A percentile compares a stretch with the other conserved stretches of the same genome.
Conservation (phyloP, 1,284 basidiomycete species). For the Tetrapyrgos nigripes region DNA sequence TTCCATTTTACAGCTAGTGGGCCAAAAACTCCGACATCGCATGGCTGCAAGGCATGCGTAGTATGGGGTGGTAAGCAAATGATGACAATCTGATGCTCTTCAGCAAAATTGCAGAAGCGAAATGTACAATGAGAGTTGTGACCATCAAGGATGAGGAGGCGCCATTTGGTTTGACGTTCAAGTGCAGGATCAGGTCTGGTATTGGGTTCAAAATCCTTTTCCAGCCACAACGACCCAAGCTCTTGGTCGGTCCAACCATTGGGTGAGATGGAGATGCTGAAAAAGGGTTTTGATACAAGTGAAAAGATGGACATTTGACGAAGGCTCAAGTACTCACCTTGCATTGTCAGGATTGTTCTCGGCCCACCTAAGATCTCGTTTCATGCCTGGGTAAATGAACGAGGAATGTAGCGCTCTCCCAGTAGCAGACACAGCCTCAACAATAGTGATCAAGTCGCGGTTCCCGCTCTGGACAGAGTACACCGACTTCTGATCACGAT, state of each 20-base stretch:
- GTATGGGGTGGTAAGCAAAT: conserved; percentile 40
- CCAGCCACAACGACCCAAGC: conserved; percentile 11
- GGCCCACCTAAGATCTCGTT: too few relatives aligned
- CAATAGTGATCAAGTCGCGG: conserved; percentile 43
- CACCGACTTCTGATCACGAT: conserved; percentile 29
- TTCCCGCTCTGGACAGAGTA: conserved; percentile 37
- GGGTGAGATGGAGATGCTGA: conserved; percentile 11
- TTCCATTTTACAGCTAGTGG: conserved; percentile 32
- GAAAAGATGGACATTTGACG: not conserved
- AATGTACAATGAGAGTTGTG: conserved; percentile 46
- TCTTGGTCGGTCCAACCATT: conserved; percentile 17
- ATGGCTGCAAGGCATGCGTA: conserved; percentile 37
- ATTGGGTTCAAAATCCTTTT: conserved; percentile 8
- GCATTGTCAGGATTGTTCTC: conserved; percentile 29
- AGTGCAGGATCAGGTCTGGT: conserved; percentile 40
- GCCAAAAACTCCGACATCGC: conserved; percentile 39
- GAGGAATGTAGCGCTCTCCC: conserved; percentile 31
- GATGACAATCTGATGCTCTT: conserved; percentile 30
- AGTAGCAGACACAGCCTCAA: conserved; percentile 44
- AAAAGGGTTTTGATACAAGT: not conserved
- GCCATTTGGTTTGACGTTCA: conserved; percentile 25
- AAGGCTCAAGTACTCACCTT: conserved; percentile 22
- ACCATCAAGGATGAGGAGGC: conserved; percentile 47
- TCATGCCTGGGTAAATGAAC: conserved; percentile 33
- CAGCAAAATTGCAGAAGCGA: conserved; percentile 32